Conservation (phyloP, 2,329 filamentous ascomycete species). For the Cladosporium sp. region DNA sequence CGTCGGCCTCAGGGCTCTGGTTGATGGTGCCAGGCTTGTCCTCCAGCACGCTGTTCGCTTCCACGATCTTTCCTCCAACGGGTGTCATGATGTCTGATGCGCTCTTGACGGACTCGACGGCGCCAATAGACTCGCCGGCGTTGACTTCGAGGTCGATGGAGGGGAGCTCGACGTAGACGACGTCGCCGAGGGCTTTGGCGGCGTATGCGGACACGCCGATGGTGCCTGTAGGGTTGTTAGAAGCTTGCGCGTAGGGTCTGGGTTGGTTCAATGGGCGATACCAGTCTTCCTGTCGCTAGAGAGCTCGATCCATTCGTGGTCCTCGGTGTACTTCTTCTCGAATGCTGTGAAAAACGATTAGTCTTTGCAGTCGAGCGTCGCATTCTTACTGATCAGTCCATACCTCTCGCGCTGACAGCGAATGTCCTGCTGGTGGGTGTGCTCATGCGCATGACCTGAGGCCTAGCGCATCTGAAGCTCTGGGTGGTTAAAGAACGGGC, state of each 20-base stretch:
- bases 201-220: slow-evolving; percentile 90
- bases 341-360: slow-evolving; percentile 49
- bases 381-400: not conserved
- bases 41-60: slow-evolving; percentile 73
- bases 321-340: slow-evolving; percentile 86
- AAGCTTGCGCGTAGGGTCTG: slow-evolving; percentile 14
- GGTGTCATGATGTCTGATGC: slow-evolving; percentile 97
- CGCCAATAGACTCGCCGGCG: slow-evolving; percentile 82
- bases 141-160: slow-evolving; percentile 65
- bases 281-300: slow-evolving; percentile 79
- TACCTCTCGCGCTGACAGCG: slow-evolving; percentile 32
- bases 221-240: slow-evolving; percentile 49
- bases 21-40: slow-evolving; percentile 88
- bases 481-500: slow-evolving; percentile 25
- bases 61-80: slow-evolving; percentile 72
- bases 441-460: slow-evolving; percentile 11
- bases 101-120: slow-evolving; percentile 97
- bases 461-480: slow-evolving; percentile 27
- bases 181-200: slow-evolving; percentile 87
- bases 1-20: slow-evolving; percentile 82
- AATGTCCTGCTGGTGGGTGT: slow-evolving; percentile 31
- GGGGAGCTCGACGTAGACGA: slow-evolving; percentile 96
- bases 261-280: slow-evolving; percentile 35
- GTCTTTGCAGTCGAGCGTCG: not conserved
- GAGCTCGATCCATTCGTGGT: slow-evolving; percentile 97